Evolutionary conservation across 768 basidiomycete species (phyloP), one percentile per base, ranked within the genome.

Genomic region (Amanita phalloides): DNA sequence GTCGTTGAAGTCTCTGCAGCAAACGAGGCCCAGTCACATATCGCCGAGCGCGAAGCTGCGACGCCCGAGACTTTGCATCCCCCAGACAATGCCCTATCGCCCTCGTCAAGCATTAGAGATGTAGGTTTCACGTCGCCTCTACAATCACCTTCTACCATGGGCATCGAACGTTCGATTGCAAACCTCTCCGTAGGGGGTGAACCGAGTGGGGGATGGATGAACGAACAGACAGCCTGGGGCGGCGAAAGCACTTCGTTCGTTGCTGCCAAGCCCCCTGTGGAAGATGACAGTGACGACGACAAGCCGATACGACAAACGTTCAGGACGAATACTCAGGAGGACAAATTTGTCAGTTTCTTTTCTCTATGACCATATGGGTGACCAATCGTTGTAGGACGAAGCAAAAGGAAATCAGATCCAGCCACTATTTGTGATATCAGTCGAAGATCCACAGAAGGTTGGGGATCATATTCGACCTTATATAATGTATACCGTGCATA

Each of bases 371-470:
- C 17, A 13, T 45, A n/a, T 28, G 4, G 25, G 6, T 45, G 44
- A 55, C 33, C 43, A 32, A n/a, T 50, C 35, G 14, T 46, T 26
- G 13, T 8, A 25, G 35, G 51, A 39, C 9, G 39, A 21, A 0
- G 51, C 28, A 66, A 66, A 51, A 63, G 66, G 45, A 69, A 80
- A 47, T 75, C 72, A 50, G 73, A 73, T 84, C 35, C 79, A 76
- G 51, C 86, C 89, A 20, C 71, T 86, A 23, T 97, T 96, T 63
- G 65, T 77, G 6, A 90, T 99, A 56, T 79, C 86, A 0, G 92
- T 99, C n/a, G 89, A 91, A 49, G 96, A 99, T 66, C 96, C 96
- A 4, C 93, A 97, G 58, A 90, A 88, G 59, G 88, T 97, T 41
- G 96, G 96, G n/a, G 91, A 94, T 61, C 90, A 93, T 1, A 90